phyloP scores from a whole-genome alignment of 148 eudicot species.

The Polygonum aviculare region DNA sequence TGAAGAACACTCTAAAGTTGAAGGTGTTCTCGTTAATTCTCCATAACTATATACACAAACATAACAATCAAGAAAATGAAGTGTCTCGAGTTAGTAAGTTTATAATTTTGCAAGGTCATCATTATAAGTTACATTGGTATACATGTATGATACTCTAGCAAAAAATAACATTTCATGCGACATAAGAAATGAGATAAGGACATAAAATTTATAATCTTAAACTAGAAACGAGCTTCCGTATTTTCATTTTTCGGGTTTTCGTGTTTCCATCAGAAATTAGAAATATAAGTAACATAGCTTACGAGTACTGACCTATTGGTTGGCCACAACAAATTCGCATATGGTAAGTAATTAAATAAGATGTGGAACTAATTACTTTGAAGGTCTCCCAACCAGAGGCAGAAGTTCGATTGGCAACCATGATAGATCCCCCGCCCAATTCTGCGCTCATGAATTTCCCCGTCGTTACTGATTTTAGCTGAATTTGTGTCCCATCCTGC shows the following conservation, averaged over 20 bases:
- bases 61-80: not conserved
- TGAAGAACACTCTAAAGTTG: conserved; percentile 53
- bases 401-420: conserved; percentile 44
- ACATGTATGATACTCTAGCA: too few relatives aligned
- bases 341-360: not conserved
- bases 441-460: conserved; percentile 50
- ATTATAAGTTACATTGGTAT: not conserved
- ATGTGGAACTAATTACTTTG: conserved; percentile 16
- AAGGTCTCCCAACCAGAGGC: conserved; percentile 80
- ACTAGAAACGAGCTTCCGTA: too few relatives aligned
- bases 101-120: not conserved
- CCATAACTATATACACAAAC: conserved; percentile 38
- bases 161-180: too few relatives aligned
- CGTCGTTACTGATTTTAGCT: conserved; percentile 38
- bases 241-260: too few relatives aligned
- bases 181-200: too few relatives aligned
- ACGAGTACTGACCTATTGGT: too few relatives aligned
- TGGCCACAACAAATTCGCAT: too few relatives aligned
- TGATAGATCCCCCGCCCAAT: conserved; percentile 41
- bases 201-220: too few relatives aligned
- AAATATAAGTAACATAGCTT: too few relatives aligned
- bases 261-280: too few relatives aligned
- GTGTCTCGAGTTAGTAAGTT: too few relatives aligned
- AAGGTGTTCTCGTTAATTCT: conserved; percentile 54
- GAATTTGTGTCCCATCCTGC: conserved; percentile 65